Evolutionary conservation across 257 asterid genomes (phyloP).

Genomic region (Nicotiana sylvestris): DNA sequence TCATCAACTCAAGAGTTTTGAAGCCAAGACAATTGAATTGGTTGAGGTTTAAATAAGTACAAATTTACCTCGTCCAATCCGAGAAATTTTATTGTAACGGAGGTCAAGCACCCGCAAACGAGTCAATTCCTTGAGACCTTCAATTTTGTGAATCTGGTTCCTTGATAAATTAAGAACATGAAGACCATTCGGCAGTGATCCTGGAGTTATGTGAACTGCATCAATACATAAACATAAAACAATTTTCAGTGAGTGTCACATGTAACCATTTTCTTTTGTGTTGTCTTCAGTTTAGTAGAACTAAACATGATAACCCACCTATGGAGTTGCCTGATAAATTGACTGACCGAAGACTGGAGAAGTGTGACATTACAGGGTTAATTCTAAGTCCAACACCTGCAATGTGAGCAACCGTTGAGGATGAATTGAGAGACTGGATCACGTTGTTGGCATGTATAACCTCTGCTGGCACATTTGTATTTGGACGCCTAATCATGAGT

Average conservation of each 20-base stretch:
- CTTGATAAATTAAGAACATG: slow-evolving; percentile 64
- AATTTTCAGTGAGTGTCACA: neutral
- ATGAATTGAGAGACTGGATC: slow-evolving; percentile 52
- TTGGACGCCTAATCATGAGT: slow-evolving; percentile 14
- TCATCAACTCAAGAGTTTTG: neutral
- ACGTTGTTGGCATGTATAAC: slow-evolving; percentile 55
- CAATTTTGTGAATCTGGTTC: slow-evolving; percentile 64
- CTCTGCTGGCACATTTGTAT: slow-evolving; percentile 38
- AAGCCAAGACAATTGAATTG: neutral
- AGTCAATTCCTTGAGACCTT: slow-evolving; percentile 70
- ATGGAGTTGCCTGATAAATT: slow-evolving; percentile 67
- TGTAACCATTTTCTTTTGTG: neutral
- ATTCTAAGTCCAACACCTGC: slow-evolving; percentile 55
- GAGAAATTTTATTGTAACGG: slow-evolving; percentile 65
- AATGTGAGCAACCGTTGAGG: slow-evolving; percentile 72
- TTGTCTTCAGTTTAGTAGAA: neutral
- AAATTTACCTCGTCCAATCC: slow-evolving; percentile 66
- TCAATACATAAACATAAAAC: neutral
- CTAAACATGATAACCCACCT: slow-evolving; percentile 36
- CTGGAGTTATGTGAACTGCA: slow-evolving; percentile 62
- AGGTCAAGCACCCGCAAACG: slow-evolving; percentile 70
- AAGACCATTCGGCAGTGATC: slow-evolving; percentile 75
- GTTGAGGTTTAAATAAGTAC: neutral
- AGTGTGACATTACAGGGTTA: slow-evolving; percentile 52
- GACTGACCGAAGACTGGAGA: slow-evolving; percentile 58